Evolutionary conservation across 208 protist genomes (phyloP).

Genomic region (Endotrypanum monterogeii): DNA sequence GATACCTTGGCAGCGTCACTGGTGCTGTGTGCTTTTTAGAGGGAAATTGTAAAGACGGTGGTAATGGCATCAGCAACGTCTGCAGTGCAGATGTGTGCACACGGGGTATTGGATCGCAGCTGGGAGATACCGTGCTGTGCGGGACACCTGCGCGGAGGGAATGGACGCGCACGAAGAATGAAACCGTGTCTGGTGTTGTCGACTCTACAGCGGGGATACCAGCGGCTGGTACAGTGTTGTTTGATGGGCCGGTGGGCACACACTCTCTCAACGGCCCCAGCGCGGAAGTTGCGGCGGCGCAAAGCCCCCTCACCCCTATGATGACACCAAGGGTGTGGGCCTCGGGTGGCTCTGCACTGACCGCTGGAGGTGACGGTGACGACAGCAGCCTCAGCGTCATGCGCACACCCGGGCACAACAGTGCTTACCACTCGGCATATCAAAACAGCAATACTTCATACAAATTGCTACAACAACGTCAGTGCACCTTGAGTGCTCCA

Average conservation of each 20-base stretch:
- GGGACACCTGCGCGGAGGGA: conserved; percentile 13
- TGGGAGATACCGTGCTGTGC: conserved; percentile 7
- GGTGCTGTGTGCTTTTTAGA: neutral
- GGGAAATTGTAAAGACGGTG: neutral
- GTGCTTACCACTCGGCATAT: neutral
- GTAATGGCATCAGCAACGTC: neutral
- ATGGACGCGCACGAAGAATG: neutral
- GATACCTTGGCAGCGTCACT: neutral
- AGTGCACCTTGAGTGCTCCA: neutral
- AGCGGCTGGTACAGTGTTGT: neutral
- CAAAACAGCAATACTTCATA: neutral
- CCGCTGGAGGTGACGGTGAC: neutral
- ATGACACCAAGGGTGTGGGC: neutral
- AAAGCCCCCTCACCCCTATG: neutral
- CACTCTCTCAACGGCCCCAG: neutral
- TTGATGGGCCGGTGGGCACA: neutral
- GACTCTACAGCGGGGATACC: neutral
- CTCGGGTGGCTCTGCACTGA: neutral
- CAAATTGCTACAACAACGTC: conserved; percentile 15
- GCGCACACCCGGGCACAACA: conserved; percentile 24
- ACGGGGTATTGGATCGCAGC: neutral
- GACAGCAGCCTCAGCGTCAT: conserved; percentile 6
- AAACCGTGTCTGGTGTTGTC: too few relatives aligned
- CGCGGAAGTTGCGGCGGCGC: neutral
- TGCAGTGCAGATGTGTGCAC: neutral